These are phyloP conservation scores for Lindgomyces ingoldianus DNA, from an alignment of 495 filamentous ascomycete genomes.

Conservation along the genomic window DNA sequence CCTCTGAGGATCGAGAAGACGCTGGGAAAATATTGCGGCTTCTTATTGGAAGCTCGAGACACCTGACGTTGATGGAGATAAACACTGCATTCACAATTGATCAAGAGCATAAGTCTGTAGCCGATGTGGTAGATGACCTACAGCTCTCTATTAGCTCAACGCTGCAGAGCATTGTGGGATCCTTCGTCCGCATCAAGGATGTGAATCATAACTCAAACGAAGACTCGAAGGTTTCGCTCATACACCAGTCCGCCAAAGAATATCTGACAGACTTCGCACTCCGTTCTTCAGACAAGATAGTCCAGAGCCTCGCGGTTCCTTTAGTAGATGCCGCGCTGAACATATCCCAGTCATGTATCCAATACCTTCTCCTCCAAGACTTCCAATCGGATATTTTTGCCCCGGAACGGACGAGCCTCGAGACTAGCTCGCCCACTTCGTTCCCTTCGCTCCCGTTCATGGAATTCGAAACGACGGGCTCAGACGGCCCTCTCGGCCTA, in stretches of 20 bases:
- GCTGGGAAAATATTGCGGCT: slow-evolving; percentile 18
- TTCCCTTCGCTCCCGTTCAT: not conserved
- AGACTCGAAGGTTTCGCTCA: slow-evolving; percentile 21
- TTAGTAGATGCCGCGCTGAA: not conserved
- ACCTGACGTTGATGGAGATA: slow-evolving; percentile 21
- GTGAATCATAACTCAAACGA: not conserved
- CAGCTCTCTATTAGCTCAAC: not conserved
- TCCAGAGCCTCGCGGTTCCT: not conserved
- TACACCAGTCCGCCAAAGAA: slow-evolving; percentile 30
- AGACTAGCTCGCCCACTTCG: not conserved
- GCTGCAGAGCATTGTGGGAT: slow-evolving; percentile 11
- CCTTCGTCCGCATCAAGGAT: slow-evolving; percentile 15
- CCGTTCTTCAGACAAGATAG: slow-evolving; percentile 1
- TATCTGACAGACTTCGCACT: slow-evolving; percentile 10
- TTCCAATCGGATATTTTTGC: slow-evolving; percentile 14
- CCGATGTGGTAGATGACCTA: not conserved
- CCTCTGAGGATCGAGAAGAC: not conserved
- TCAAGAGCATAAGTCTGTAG: slow-evolving; percentile 15
- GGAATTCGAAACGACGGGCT: not conserved
- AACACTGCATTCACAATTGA: slow-evolving; percentile 15
- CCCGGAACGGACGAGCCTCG: not conserved
- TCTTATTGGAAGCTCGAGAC: slow-evolving; percentile 23
- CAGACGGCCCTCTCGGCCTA: not conserved
- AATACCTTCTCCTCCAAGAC: slow-evolving; percentile 21
- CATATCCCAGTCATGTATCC: slow-evolving; percentile 16